phyloP scores from a whole-genome alignment of 2,329 filamentous ascomycete genomes.

The Ambrosiella beaveri region DNA sequence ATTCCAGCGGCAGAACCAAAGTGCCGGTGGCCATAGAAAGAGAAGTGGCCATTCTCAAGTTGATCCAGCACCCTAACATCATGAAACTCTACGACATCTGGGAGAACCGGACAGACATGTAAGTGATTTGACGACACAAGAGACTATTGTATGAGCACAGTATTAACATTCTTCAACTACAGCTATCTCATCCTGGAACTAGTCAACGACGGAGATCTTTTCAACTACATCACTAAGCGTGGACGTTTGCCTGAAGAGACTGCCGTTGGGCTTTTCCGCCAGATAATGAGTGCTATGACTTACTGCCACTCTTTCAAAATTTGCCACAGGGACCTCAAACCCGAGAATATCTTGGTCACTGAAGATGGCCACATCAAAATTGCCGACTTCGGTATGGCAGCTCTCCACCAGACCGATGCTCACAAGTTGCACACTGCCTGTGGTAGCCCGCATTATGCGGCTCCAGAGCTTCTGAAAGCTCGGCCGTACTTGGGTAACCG shows the following conservation, averaged over 20 bases:
- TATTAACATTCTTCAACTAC: slow-evolving; percentile 11
- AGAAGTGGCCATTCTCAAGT: slow-evolving; percentile 92
- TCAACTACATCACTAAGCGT: slow-evolving; percentile 62
- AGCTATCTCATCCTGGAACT: slow-evolving; percentile 94
- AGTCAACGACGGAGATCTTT: slow-evolving; percentile 63
- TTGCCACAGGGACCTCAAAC: slow-evolving; percentile 90
- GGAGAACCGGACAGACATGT: slow-evolving; percentile 94
- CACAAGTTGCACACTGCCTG: slow-evolving; percentile 77
- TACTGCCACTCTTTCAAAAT: slow-evolving; percentile 93
- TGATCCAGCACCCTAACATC: slow-evolving; percentile 88
- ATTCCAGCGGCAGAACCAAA: slow-evolving; percentile 42
- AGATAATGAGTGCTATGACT: slow-evolving; percentile 79
- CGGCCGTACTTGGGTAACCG: slow-evolving; percentile 65
- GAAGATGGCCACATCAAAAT: slow-evolving; percentile 66
- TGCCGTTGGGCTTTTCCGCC: slow-evolving; percentile 71
- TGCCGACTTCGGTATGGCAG: slow-evolving; percentile 96
- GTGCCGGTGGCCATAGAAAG: slow-evolving; percentile 83
- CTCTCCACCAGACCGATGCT: slow-evolving; percentile 62
- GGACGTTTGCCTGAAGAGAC: slow-evolving; percentile 65
- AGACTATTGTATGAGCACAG: too few species aligned
- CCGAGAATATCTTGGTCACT: slow-evolving; percentile 87
- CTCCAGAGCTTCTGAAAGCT: slow-evolving; percentile 72
- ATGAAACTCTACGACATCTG: slow-evolving; percentile 92
- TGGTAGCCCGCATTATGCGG: slow-evolving; percentile 91
- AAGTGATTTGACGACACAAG: slow-evolving; percentile 23